These are phyloP conservation scores for Manihot esculenta DNA, from an alignment of 441 rosid genomes.

Conservation along the genomic window DNA sequence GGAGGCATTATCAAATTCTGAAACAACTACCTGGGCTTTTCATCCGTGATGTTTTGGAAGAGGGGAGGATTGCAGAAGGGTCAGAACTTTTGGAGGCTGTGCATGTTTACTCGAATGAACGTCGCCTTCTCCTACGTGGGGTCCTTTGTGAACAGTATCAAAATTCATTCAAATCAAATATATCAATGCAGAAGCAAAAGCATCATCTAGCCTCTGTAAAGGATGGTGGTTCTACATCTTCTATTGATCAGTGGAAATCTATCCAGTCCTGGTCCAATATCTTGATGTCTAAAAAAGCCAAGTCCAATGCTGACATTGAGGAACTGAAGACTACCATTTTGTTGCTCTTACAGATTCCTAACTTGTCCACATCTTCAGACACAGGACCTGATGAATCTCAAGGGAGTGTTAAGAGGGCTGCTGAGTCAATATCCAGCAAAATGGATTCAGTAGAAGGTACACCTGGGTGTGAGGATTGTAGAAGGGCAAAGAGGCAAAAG, in stretches of 20 bases:
- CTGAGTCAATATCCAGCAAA: slow-evolving; percentile 56
- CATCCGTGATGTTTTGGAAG: slow-evolving; percentile 63
- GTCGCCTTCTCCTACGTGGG: slow-evolving; percentile 70
- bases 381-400: slow-evolving; percentile 65
- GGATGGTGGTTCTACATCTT: slow-evolving; percentile 36
- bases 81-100: slow-evolving; percentile 60
- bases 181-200: slow-evolving; percentile 49
- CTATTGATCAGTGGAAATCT: slow-evolving; percentile 55
- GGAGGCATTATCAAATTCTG: slow-evolving; percentile 77
- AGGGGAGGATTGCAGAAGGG: slow-evolving; percentile 65
- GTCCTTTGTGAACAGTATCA: slow-evolving; percentile 36
- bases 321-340: slow-evolving; percentile 78
- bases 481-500: slow-evolving; percentile 76
- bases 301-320: slow-evolving; percentile 46
- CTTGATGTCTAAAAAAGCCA: slow-evolving; percentile 42
- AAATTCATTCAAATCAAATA: slow-evolving; percentile 31
- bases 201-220: slow-evolving; percentile 34
- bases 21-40: slow-evolving; percentile 82
- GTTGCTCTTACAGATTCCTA: slow-evolving; percentile 72
- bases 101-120: slow-evolving; percentile 76
- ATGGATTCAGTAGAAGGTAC: slow-evolving; percentile 58
- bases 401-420: slow-evolving; percentile 64
- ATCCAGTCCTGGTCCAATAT: slow-evolving; percentile 26
- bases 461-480: slow-evolving; percentile 94
- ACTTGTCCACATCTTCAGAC: slow-evolving; percentile 44